phyloP scores from a whole-genome alignment of 2,329 filamentous ascomycete genomes.

The Ascochyta viciae-villosae region DNA sequence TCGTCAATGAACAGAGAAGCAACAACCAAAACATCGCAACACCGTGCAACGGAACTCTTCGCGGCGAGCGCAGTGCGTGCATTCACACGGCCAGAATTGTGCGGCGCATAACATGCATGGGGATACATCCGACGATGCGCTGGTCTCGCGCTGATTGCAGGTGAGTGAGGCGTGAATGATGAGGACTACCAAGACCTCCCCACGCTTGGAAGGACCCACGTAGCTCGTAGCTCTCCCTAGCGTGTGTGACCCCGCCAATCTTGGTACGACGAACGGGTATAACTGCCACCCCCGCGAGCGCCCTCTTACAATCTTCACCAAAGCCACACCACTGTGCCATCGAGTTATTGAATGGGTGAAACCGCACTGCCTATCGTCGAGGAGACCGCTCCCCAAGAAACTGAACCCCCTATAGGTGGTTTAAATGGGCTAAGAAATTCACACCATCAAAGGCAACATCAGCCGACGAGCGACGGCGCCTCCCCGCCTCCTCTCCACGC shows the following conservation, averaged over 20 bases:
- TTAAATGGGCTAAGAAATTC: constrained; percentile 41
- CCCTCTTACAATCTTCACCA: constrained; percentile 30
- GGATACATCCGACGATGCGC: constrained; percentile 1
- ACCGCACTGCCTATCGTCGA: constrained; percentile 49
- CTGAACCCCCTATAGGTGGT: constrained; percentile 53
- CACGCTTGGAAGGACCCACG: constrained; percentile 38
- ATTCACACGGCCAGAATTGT: constrained; percentile 11
- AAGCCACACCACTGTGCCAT: constrained; percentile 44
- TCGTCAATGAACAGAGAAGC: constrained; percentile 17
- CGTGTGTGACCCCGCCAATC: constrained; percentile 41
- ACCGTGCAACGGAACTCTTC: constrained; percentile 1
- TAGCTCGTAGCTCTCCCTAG: constrained; percentile 37
- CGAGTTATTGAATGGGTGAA: constrained; percentile 53
- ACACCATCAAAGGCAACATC: constrained; percentile 32
- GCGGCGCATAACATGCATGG: constrained; percentile 15
- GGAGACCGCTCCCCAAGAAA: constrained; percentile 49
- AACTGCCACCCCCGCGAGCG: constrained; percentile 39
- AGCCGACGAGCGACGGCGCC: constrained; percentile 31
- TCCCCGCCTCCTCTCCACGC: constrained; percentile 35
- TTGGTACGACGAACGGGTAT: constrained; percentile 36
- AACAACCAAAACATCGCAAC: constrained; percentile 7
- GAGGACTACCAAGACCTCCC: constrained; percentile 24
- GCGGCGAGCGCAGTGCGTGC: constrained; percentile 7
- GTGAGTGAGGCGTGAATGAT: constrained; percentile 29
- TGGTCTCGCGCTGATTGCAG: constrained; percentile 14